Base-by-base conservation (phyloP, 306 rosid genomes). In the Castanopsis chinensis region DNA sequence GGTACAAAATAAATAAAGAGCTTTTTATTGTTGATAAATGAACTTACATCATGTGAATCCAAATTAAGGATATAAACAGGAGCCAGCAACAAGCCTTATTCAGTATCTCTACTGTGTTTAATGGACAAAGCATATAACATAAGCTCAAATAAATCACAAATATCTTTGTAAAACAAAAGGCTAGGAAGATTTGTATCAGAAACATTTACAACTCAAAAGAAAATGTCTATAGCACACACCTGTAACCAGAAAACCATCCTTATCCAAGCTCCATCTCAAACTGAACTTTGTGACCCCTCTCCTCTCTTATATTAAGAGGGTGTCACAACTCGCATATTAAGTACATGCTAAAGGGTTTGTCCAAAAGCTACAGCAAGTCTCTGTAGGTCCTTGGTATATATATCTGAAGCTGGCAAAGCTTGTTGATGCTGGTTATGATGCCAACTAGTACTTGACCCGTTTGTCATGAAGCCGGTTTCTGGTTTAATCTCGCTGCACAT, bases 291-390 rank as follows among this genome's bases (percentile, higher is more conserved):
- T 80, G 78, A 20, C 84, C 41, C 60, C 60, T 76, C 73, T 81
- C 79, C 74, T 75, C 68, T 74, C 41, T 73, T 78, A 59, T 76
- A 73, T 75, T 58, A 75, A 74, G 80, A 41, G 67, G 77, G 70
- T 73, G 73, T 49, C 53, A 49, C 53, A 10, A 12, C 53, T 49
- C 74, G 77, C 43, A 74, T 74, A 85, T 67, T 57, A 59, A 77
- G 21, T 69, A 65, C 57, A 80, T 32, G 74, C 82, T 91, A 92
- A 82, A 92, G 92, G 64, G 92, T 87, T 71, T 92, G 93, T 78
- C 97, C 93, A 80, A 90, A 92, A 75, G 99, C 84, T 77, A 91
- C 72, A 33, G 97, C 90, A 59, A 92, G 90, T 83, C 90, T 91
- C 76, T 91, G 99, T 15, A 91, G 88, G 76, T 92, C 95, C 86